Conservation (phyloP, 129 eudicot genomes). For the Flaveria bidentis region DNA sequence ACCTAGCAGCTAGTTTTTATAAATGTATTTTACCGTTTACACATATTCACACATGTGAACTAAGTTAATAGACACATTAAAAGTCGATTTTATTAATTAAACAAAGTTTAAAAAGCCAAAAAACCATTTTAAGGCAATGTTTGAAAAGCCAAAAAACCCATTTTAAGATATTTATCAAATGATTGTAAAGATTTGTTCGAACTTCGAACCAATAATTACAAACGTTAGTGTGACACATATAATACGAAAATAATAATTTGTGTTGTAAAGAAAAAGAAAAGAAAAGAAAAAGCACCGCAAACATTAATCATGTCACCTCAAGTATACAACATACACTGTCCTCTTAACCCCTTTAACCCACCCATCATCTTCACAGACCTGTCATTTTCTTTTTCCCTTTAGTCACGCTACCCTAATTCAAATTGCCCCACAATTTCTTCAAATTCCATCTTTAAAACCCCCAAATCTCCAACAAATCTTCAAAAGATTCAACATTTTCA, state of each 20-base stretch:
- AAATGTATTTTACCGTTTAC: not conserved
- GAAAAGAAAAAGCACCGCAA: slow-evolving; percentile 33
- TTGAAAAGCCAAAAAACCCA: not conserved
- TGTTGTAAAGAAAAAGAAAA: slow-evolving; percentile 1
- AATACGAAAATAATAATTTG: not conserved
- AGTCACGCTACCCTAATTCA: slow-evolving; percentile 42
- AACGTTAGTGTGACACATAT: not conserved
- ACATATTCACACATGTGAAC: not conserved
- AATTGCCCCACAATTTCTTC: slow-evolving; percentile 29
- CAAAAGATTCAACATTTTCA: not conserved
- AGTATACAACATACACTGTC: slow-evolving; percentile 38
- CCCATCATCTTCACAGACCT: slow-evolving; percentile 34
- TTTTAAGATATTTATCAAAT: slow-evolving; percentile 11
- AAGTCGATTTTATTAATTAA: not conserved
- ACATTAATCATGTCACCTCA: slow-evolving; percentile 56
- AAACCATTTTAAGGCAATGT: not conserved
- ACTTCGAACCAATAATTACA: slow-evolving; percentile 6
- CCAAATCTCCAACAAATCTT: not conserved
- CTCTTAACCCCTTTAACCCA: slow-evolving; percentile 22
- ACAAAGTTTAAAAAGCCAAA: not conserved
- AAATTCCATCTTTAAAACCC: slow-evolving; percentile 22
- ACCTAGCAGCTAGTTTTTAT: too few species aligned
- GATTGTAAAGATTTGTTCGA: slow-evolving; percentile 17
- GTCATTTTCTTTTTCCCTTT: slow-evolving; percentile 50
- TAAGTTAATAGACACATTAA: not conserved